These are phyloP conservation scores for Cylindricascospora bacillispora DNA, from an alignment of 1,139 yeast species.

Conservation along the genomic window DNA sequence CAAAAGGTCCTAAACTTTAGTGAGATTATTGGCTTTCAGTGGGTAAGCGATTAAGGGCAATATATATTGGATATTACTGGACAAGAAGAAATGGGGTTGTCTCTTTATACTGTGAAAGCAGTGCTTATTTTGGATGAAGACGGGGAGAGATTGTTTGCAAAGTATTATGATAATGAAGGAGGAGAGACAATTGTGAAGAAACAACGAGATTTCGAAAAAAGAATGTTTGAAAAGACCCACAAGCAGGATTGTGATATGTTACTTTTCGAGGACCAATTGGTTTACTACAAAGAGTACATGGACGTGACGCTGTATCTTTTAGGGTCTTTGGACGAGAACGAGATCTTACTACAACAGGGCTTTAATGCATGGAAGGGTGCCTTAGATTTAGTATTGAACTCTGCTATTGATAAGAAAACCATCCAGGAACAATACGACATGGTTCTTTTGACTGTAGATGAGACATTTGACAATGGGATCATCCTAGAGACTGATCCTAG, in stretches of 20 bases:
- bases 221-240: slow-evolving; percentile 59
- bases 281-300: slow-evolving; percentile 69
- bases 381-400: slow-evolving; percentile 60
- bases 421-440: slow-evolving; percentile 76
- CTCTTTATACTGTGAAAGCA: slow-evolving; percentile 70
- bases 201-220: slow-evolving; percentile 66
- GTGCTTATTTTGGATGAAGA: slow-evolving; percentile 68
- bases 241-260: slow-evolving; percentile 73
- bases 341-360: slow-evolving; percentile 65
- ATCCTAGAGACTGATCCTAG: slow-evolving; percentile 83
- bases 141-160: slow-evolving; percentile 71
- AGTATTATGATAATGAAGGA: slow-evolving; percentile 48
- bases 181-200: slow-evolving; percentile 32
- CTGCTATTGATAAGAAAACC: slow-evolving; percentile 66
- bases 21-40: too few relatives aligned
- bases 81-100: too few relatives aligned
- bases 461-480: slow-evolving; percentile 83
- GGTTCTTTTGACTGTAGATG: slow-evolving; percentile 79
- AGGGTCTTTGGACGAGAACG: slow-evolving; percentile 76
- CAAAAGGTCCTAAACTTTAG: too few relatives aligned
- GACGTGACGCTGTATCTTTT: slow-evolving; percentile 64
- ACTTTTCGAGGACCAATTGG: slow-evolving; percentile 63
- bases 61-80: too few relatives aligned
- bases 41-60: too few relatives aligned
- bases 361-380: slow-evolving; percentile 72